Conservation (phyloP, 2,329 filamentous ascomycete species). For the Colletotrichum tamarilloi region DNA sequence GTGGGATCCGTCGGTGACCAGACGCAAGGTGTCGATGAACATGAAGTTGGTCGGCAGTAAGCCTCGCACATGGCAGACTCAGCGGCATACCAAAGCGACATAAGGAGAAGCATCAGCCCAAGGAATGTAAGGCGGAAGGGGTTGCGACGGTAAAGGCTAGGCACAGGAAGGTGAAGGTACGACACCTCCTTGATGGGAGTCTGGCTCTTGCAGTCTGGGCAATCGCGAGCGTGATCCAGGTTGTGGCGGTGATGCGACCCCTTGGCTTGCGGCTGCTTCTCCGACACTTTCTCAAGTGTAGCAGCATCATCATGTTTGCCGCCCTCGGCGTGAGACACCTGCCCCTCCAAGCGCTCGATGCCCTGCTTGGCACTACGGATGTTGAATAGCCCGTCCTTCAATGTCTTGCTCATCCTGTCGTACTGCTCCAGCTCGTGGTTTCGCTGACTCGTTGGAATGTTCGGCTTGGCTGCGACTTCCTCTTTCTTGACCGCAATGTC, state of each 20-base stretch:
- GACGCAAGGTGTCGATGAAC: constrained; percentile 58
- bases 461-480: constrained; percentile 22
- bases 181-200: constrained; percentile 34
- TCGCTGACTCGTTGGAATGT: constrained; percentile 40
- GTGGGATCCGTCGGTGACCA: constrained; percentile 69
- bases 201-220: neutral
- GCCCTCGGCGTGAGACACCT: constrained; percentile 55
- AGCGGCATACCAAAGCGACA: constrained; percentile 64
- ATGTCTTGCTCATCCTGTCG: constrained; percentile 62
- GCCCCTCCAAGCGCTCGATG: constrained; percentile 67
- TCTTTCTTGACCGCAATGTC: constrained; percentile 36
- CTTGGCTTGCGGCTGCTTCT: constrained; percentile 28
- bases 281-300: neutral
- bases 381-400: constrained; percentile 62
- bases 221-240: constrained; percentile 6
- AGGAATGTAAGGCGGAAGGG: constrained; percentile 61
- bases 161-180: constrained; percentile 57
- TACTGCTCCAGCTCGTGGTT: constrained; percentile 56
- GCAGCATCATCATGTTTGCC: constrained; percentile 31
- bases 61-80: constrained; percentile 64
- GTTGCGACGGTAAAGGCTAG: constrained; percentile 56
- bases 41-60: constrained; percentile 66
- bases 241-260: neutral
- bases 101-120: constrained; percentile 56
- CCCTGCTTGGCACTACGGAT: constrained; percentile 67